phyloP scores from a whole-genome alignment of 139 green algal species.

The Asterochloris sp. region DNA sequence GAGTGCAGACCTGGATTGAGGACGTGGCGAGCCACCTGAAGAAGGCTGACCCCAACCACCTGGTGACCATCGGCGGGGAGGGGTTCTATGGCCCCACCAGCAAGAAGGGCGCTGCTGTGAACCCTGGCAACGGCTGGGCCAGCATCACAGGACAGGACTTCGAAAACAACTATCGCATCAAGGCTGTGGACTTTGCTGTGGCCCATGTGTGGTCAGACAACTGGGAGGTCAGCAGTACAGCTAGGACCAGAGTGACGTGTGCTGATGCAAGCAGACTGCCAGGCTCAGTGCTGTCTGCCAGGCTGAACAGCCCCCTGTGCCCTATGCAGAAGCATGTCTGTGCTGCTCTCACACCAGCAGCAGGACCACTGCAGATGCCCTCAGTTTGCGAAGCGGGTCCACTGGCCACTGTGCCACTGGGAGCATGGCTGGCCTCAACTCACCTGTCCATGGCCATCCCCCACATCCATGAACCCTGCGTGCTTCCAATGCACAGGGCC shows the following conservation, averaged over 20 bases:
- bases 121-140: conserved; percentile 43
- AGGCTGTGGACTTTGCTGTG: conserved; percentile 66
- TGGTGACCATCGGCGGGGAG: conserved; percentile 63
- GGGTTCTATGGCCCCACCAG: conserved; percentile 49
- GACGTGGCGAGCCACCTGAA: conserved; percentile 50
- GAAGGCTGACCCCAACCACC: conserved; percentile 53
- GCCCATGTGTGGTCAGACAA: conserved; percentile 74
- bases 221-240: conserved; percentile 38
- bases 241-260: neutral
- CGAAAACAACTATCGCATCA: conserved; percentile 48
- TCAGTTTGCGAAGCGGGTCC: no score
- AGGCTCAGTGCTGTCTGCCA: neutral
- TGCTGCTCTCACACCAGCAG: neutral
- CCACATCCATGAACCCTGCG: no score
- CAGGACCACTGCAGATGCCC: no score
- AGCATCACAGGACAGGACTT: conserved; percentile 66
- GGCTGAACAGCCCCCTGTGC: neutral
- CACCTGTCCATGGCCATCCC: no score
- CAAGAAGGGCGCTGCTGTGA: neutral
- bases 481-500: no score
- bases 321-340: neutral
- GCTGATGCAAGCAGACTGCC: neutral
- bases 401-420: no score
- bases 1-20: conserved; percentile 44
- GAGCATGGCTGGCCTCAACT: no score